These are phyloP conservation scores for Phialophora verrucosa DNA, from an alignment of 2,329 filamentous ascomycete genomes.

Conservation along the genomic window DNA sequence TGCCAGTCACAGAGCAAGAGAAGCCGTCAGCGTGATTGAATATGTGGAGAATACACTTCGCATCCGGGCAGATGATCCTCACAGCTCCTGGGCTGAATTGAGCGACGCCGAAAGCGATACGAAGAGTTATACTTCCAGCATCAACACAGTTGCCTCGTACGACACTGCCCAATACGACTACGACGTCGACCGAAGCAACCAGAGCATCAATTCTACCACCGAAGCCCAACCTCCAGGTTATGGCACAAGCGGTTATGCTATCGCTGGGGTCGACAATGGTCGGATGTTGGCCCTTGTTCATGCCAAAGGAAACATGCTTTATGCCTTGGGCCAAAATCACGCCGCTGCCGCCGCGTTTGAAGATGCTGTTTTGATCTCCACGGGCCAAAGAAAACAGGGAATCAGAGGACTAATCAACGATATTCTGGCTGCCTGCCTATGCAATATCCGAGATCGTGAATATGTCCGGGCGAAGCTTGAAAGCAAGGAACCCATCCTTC, in stretches of 20 bases:
- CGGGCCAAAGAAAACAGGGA: slow-evolving; percentile 70
- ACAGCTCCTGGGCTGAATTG: slow-evolving; percentile 58
- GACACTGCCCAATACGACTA: slow-evolving; percentile 65
- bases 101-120: slow-evolving; percentile 67
- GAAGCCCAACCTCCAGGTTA: slow-evolving; percentile 58
- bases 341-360: slow-evolving; percentile 89
- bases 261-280: slow-evolving; percentile 86
- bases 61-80: slow-evolving; percentile 55
- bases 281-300: slow-evolving; percentile 92
- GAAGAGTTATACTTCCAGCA: slow-evolving; percentile 58
- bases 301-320: slow-evolving; percentile 98
- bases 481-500: slow-evolving; percentile 68
- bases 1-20: slow-evolving; percentile 75
- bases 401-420: slow-evolving; percentile 79
- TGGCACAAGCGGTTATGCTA: slow-evolving; percentile 80
- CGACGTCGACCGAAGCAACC: slow-evolving; percentile 48
- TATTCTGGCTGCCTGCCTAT: slow-evolving; percentile 67
- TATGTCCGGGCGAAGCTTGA: slow-evolving; percentile 45
- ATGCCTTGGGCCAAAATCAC: slow-evolving; percentile 80
- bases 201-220: slow-evolving; percentile 9
- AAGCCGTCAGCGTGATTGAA: slow-evolving; percentile 86
- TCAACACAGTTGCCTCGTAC: slow-evolving; percentile 59
- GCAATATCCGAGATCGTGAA: slow-evolving; percentile 30
- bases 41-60: slow-evolving; percentile 78
- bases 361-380: slow-evolving; percentile 87